These are phyloP conservation scores for Penicillium silybi DNA, from an alignment of 495 filamentous ascomycete genomes.

Conservation along the genomic window DNA sequence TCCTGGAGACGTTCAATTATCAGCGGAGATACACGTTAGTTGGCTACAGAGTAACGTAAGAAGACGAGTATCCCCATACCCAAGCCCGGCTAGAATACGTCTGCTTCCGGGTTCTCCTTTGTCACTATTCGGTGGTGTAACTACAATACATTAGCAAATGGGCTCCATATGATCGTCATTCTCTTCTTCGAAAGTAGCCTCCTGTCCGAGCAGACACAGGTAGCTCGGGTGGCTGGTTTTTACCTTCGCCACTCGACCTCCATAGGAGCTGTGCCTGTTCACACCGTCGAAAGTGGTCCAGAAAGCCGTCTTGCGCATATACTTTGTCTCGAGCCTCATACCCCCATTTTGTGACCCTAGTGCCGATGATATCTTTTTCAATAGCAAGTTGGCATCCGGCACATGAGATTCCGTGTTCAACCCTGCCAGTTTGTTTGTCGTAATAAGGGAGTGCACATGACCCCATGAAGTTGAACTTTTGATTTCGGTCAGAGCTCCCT, in stretches of 20 bases:
- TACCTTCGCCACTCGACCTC: slow-evolving; percentile 31
- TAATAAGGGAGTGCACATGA: slow-evolving; percentile 39
- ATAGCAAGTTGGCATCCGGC: slow-evolving; percentile 38
- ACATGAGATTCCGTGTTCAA: slow-evolving; percentile 36
- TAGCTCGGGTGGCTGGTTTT: slow-evolving; percentile 21
- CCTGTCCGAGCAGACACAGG: slow-evolving; percentile 16
- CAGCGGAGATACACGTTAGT: too few species aligned
- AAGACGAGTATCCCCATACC: too few species aligned
- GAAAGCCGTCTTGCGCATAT: slow-evolving; percentile 24
- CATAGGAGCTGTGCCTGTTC: slow-evolving; percentile 36
- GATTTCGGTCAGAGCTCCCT: slow-evolving; percentile 18
- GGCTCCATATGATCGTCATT: neutral
- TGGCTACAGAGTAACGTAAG: too few species aligned
- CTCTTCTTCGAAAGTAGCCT: neutral
- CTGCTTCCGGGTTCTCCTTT: too few species aligned
- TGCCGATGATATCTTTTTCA: slow-evolving; percentile 30
- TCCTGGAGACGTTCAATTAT: too few species aligned
- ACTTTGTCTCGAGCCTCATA: slow-evolving; percentile 28
- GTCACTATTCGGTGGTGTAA: too few species aligned
- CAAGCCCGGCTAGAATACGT: too few species aligned
- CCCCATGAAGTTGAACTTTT: slow-evolving; percentile 33
- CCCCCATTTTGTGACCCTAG: slow-evolving; percentile 19
- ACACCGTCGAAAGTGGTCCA: slow-evolving; percentile 42
- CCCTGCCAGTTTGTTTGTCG: slow-evolving; percentile 28
- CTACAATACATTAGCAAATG: too few species aligned